Base-by-base conservation (phyloP, 495 filamentous ascomycete genomes). In the Usnea hakonensis region DNA sequence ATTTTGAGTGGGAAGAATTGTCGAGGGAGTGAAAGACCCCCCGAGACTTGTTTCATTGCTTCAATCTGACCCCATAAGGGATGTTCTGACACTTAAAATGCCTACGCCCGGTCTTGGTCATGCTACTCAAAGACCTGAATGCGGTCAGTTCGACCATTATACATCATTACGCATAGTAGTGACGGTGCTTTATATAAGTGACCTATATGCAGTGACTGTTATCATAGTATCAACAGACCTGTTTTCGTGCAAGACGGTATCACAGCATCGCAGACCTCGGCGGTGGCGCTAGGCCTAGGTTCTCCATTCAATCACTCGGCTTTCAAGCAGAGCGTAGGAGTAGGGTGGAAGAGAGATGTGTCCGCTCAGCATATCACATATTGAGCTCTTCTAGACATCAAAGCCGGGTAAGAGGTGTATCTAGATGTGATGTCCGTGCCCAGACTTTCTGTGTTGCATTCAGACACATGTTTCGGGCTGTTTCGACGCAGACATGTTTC, bases 161-260 rank as follows among this genome's bases (percentile, higher is more conserved):
- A 8, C 73, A 78, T 65, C 76, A 84, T 71, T 85, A 85, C 65
- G 85, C 79, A 37, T 85, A 83, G 81, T 83, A 72, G 67, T 73
- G 30, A 57, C 37, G 48, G 56, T 37, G 44, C 11, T 21, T 28
- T 37, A 17, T 58, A 6, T 21, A 28, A 19, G 44, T 55, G 23
- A 60, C 40, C 48, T 53, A 17, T 19, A 23, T 23, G 35, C 26
- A 21, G 2, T 30, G 19, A 26, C 16, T 13, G 57, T 46, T 26
- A 62, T 35, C 17, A 46, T 3, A 11, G 10, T 46, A 78, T 71
- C 67, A 78, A 77, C 64, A 76, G 76, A 74, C 76, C 77, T 8
- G 46, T 58, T 43, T 60, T 55, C 21, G 36, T 67, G 38, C n/a
- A 71, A 64, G 30, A 56, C 38, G 63, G 62, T 26, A 54, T 38